Conservation (phyloP, 495 filamentous ascomycete genomes). For the Penicillium cosmopolitanum region DNA sequence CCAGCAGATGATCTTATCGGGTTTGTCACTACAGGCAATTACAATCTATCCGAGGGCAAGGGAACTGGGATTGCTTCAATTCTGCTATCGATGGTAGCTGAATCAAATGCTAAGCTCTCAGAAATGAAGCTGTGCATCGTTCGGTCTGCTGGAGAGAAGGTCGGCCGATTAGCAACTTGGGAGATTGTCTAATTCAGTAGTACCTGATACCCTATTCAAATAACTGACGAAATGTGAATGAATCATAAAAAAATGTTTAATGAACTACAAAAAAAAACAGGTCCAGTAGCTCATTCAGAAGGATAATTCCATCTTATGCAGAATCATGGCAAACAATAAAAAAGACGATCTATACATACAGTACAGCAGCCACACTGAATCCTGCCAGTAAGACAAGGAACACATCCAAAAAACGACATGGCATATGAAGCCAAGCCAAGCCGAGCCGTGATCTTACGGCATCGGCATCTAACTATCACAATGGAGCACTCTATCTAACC, state of each 20-base stretch:
- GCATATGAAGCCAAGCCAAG: conserved; percentile 13
- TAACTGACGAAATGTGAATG: not conserved
- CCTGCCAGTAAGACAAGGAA: conserved; percentile 14
- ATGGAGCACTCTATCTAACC: conserved; percentile 37
- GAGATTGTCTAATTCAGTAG: conserved; percentile 57
- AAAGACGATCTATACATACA: conserved; percentile 38
- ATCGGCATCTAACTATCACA: not conserved
- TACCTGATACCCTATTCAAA: not conserved
- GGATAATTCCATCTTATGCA: conserved; percentile 26
- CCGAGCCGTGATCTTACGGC: not conserved
- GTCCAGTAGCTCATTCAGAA: conserved; percentile 9
- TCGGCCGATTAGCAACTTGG: conserved; percentile 83
- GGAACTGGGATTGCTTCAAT: conserved; percentile 77
- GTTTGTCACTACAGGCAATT: conserved; percentile 88
- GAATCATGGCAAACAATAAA: conserved; percentile 27
- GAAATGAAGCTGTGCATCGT: conserved; percentile 71
- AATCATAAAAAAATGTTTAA: not conserved
- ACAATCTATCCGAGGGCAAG: conserved; percentile 75
- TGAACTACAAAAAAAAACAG: not conserved
- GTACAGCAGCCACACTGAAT: conserved; percentile 24
- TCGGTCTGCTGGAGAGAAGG: conserved; percentile 71
- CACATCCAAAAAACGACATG: conserved; percentile 14
- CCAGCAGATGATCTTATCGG: conserved; percentile 80
- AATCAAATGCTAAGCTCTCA: conserved; percentile 26
- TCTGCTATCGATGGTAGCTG: conserved; percentile 58